These are phyloP conservation scores for Trichosporon sp. DNA, from an alignment of 1,284 basidiomycete genomes.

Conservation along the genomic window DNA sequence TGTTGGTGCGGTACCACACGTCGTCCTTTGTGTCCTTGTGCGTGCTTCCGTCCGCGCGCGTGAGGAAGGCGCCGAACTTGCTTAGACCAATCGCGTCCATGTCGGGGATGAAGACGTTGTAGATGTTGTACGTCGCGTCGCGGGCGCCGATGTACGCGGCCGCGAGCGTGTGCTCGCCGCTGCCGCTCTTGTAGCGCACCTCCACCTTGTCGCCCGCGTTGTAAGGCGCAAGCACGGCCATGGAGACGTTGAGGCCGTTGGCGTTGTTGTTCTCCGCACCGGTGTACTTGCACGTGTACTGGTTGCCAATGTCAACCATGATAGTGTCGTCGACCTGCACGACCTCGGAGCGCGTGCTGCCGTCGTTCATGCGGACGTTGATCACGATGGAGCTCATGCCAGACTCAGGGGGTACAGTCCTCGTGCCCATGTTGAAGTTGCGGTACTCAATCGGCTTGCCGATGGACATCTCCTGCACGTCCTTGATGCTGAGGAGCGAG, in stretches of 20 bases:
- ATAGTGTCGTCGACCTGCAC: conserved; percentile 25
- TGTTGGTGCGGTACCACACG: conserved; percentile 21
- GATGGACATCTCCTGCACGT: conserved; percentile 21
- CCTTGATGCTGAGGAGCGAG: not conserved
- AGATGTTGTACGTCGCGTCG: conserved; percentile 22
- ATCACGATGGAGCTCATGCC: conserved; percentile 15
- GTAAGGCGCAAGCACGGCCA: conserved; percentile 26
- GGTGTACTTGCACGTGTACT: conserved; percentile 26
- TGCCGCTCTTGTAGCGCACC: conserved; percentile 19
- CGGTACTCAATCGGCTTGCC: conserved; percentile 22
- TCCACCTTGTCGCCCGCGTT: conserved; percentile 25
- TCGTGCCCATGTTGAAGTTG: conserved; percentile 22
- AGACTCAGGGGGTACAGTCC: conserved; percentile 3
- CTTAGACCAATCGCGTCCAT: conserved; percentile 16
- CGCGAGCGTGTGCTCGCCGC: conserved; percentile 6
- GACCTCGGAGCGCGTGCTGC: conserved; percentile 20
- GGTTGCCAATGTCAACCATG: conserved; percentile 24
- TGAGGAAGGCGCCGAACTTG: conserved; percentile 22
- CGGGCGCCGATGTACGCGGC: conserved; percentile 25
- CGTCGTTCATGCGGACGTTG: conserved; percentile 25
- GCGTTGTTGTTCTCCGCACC: conserved; percentile 7
- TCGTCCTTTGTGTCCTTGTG: conserved; percentile 22
- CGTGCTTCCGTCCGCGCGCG: conserved; percentile 22
- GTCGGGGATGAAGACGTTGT: conserved; percentile 24
- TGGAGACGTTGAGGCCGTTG: conserved; percentile 27